Evolutionary conservation across 75 land plant species (phyloP).

Genomic region (Pinus taeda): DNA sequence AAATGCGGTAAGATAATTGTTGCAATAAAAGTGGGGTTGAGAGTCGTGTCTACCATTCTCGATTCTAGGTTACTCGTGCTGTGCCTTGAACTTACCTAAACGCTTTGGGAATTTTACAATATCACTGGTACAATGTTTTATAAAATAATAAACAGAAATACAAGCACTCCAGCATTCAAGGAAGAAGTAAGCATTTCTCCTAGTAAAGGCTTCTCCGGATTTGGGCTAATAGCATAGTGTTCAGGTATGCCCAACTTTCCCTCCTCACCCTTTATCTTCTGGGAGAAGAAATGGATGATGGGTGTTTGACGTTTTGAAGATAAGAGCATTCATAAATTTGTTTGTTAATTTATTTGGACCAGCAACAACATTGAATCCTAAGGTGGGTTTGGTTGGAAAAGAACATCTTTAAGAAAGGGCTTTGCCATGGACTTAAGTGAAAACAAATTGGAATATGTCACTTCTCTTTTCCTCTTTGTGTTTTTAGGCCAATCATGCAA

Average conservation of each 20-base stretch:
- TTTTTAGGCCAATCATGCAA: no score
- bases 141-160: no score
- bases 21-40: no score
- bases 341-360: not conserved
- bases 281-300: not conserved
- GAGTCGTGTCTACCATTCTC: no score
- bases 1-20: no score
- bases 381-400: not conserved
- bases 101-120: no score
- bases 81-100: no score
- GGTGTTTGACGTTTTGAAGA: no score
- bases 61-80: no score
- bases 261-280: not conserved
- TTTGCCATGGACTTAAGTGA: constrained; percentile 4
- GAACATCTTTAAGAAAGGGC: not conserved
- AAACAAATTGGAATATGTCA: not conserved
- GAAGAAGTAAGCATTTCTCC: not conserved
- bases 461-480: not conserved
- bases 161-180: no score
- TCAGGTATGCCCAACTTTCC: not conserved
- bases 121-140: no score
- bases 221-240: not conserved
- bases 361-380: not conserved
- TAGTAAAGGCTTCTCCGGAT: not conserved
- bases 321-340: not conserved